A percentile compares a stretch with the other conserved stretches of the same genome.
Evolutionary conservation across 805 yeast species (phyloP).

Genomic region (Lipomyces yamadae): DNA sequence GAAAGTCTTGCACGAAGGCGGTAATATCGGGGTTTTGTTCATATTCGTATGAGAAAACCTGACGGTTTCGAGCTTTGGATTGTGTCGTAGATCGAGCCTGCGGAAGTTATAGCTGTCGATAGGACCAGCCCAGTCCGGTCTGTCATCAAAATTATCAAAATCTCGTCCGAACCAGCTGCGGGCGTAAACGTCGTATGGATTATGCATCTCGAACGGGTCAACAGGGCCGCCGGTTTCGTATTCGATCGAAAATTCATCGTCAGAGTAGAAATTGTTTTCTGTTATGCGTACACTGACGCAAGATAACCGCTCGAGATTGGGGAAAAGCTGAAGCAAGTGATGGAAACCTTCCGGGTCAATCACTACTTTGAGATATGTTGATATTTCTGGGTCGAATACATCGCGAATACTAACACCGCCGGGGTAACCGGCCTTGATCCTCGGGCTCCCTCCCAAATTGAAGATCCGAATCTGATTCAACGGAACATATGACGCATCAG

Average conservation of each 20-base stretch:
- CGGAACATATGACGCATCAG: constrained; percentile 1
- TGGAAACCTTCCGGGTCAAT: background rate
- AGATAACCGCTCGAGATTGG: background rate
- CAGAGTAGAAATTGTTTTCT: background rate
- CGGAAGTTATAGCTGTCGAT: constrained; percentile 2
- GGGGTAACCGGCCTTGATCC: background rate
- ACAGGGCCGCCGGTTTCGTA: background rate
- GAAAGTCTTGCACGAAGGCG: constrained; percentile 1
- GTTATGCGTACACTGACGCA: constrained; percentile 2
- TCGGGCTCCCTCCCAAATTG: background rate
- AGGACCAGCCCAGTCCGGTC: background rate
- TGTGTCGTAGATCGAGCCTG: background rate
- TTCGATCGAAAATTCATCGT: constrained; percentile 1
- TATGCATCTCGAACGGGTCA: constrained; percentile 1
- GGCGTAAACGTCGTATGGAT: background rate
- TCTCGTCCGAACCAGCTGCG: constrained; percentile 1
- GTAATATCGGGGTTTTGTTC: constrained; percentile 1
- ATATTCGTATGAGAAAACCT: background rate
- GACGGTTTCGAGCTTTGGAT: background rate
- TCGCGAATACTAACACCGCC: background rate
- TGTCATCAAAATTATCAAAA: background rate
- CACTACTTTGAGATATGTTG: background rate
- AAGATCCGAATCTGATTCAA: background rate
- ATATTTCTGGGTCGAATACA: background rate
- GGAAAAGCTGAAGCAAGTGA: background rate